Evolutionary conservation across 2,329 filamentous ascomycete genomes (phyloP).

Genomic region (Pseudogymnoascus sp.): DNA sequence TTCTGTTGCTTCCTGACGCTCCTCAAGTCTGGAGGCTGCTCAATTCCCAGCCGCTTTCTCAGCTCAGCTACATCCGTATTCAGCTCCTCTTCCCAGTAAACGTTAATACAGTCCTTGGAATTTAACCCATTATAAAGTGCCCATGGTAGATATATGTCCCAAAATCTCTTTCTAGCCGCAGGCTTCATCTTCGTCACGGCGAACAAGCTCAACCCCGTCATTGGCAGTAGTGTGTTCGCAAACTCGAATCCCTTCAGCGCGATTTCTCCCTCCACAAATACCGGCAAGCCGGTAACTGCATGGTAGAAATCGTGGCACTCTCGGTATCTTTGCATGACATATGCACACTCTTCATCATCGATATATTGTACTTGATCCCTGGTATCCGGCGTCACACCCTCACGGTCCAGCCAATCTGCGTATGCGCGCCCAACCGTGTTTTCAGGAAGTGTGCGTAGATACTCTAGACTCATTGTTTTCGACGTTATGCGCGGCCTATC

Average conservation of each 20-base stretch:
- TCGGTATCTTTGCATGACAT: slow-evolving; percentile 96
- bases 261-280: slow-evolving; percentile 90
- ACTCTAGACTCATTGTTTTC: slow-evolving; percentile 50
- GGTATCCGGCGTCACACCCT: slow-evolving; percentile 89
- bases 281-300: slow-evolving; percentile 80
- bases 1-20: slow-evolving; percentile 63
- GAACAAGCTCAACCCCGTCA: slow-evolving; percentile 82
- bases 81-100: slow-evolving; percentile 96
- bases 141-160: slow-evolving; percentile 76
- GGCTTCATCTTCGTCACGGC: slow-evolving; percentile 58
- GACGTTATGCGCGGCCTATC: slow-evolving; percentile 85
- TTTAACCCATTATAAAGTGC: slow-evolving; percentile 73
- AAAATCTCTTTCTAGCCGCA: slow-evolving; percentile 59
- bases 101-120: slow-evolving; percentile 77
- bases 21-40: slow-evolving; percentile 80
- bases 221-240: slow-evolving; percentile 84
- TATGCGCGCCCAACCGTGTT: slow-evolving; percentile 77
- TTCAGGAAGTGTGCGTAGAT: slow-evolving; percentile 62
- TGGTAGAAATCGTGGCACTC: slow-evolving; percentile 99
- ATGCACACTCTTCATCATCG: slow-evolving; percentile 90
- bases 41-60: slow-evolving; percentile 68
- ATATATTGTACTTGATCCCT: slow-evolving; percentile 77
- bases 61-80: slow-evolving; percentile 74
- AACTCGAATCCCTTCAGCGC: slow-evolving; percentile 99
- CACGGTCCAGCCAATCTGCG: slow-evolving; percentile 83